Evolutionary conservation across 164 flowering plant species (phyloP), one percentile per base, ranked within the genome.

Genomic region (Kalanchoe fedtschenkoi): DNA sequence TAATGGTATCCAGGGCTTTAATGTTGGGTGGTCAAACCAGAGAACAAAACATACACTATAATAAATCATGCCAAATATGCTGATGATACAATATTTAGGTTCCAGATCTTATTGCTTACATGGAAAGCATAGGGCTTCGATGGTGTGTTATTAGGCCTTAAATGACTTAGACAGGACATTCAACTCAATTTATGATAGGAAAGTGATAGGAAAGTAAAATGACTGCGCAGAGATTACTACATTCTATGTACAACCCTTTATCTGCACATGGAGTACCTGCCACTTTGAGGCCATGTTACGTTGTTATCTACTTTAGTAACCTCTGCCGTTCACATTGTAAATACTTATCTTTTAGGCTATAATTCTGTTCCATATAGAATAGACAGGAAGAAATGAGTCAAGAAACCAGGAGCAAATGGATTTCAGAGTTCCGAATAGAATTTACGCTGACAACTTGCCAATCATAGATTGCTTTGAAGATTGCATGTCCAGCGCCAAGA

Each of bases 361-460:
- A n/a, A n/a, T n/a, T n/a, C n/a, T n/a, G n/a, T 37, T 9, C 14
- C 7, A 28, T 28, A 55, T 55, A 9, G 5, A 14, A 19, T 24
- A 15, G 41, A 63, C 16, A 6, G 21, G 10, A 24, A 51, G 16
- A 61, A 63, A n/a, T n/a, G n/a, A n/a, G n/a, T 28, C 22, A 44
- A 14, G 55, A 58, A 44, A 15, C 15, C 17, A 35, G 19, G 44
- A 51, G 51, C 46, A 34, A 10, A 30, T 1, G 4, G 24, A 60
- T 24, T n/a, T 33, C 3, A 2, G 2, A 58, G 10, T 10, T 58
- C 10, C 61, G 57, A 65, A 58, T 58, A 76, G 62, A 42, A 13
- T 44, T 58, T 84, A 93, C 97, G 35, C 74, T 62, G 91, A 70
- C 62, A 90, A 42, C 70, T 73, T 88, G 75, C 72, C 75, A 60